Evolutionary conservation across 2,329 filamentous ascomycete species (phyloP), one percentile per base, ranked within the genome.

Genomic region (Calonectria honghensis): DNA sequence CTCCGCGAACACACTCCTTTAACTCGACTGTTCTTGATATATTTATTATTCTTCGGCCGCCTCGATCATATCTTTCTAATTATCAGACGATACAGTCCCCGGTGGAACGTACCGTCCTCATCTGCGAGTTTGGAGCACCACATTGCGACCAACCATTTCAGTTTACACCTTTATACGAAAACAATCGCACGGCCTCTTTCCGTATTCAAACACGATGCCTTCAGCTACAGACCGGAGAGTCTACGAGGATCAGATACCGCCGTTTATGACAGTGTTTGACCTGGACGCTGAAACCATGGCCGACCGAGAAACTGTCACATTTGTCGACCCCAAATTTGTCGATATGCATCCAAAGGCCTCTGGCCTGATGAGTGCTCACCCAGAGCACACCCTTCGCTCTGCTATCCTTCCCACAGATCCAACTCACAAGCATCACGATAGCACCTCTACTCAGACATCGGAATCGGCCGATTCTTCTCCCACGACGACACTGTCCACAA

Each of bases 391-490:
- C 48, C 83, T 89, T 70, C 82, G 84, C 70, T 82, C 88, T 59
- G 82, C 84, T 72, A 81, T 85, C 67, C 80, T 90, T 68, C 82
- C 86, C 39, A 81, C 86, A 4, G 88, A 90, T 79, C 82, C 87
- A 75, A 87, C 88, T 77, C 94, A 95, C 85, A 92, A 93, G 81
- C 94, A 95, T 83, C 90, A 92, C 83, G 91, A 95, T 82, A 95
- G 94, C 86, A 93, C 92, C n/a, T 96, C 93, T 10, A 95, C 94
- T 3, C 93, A 94, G 76, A 90, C 90, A 70, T 95, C 94, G 20
- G 95, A 95, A 77, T 98, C 97, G 1, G 95, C 95, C 52, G 96
- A 98, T 82, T 98, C 96, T 29, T 98, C 96, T 11, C 97, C 97
- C 1, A 98, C 96, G 10, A 98, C 96, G 4, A 98, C 96, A 2